Conservation (phyloP, 768 basidiomycete genomes). For the Cystofilobasidium capitatum region DNA sequence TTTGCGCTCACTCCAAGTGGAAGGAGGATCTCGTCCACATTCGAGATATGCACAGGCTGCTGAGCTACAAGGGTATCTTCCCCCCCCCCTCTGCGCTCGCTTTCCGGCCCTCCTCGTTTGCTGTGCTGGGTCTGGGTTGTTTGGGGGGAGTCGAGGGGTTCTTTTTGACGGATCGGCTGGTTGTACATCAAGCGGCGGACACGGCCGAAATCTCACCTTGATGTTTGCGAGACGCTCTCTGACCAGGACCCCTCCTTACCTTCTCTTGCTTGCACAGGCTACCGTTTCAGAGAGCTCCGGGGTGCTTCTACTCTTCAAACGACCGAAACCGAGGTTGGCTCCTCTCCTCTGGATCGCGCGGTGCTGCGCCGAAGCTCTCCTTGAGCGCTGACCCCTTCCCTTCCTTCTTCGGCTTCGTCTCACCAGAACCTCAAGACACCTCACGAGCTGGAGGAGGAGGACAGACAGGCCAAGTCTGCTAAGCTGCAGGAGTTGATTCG, state of each 20-base stretch:
- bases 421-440: conserved; percentile 79
- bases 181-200: no score
- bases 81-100: not conserved
- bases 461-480: conserved; percentile 85
- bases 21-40: conserved; percentile 96
- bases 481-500: conserved; percentile 98
- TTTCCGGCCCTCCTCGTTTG: not conserved
- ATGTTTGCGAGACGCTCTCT: not conserved
- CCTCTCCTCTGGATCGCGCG: no score
- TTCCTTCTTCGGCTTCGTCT: not conserved
- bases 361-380: not conserved
- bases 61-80: conserved; percentile 72
- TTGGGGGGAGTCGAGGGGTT: not conserved
- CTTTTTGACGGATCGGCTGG: not conserved
- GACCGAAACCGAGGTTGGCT: conserved; percentile 42
- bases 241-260: not conserved
- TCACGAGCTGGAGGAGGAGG: conserved; percentile 90
- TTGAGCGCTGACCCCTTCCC: not conserved
- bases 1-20: conserved; percentile 80
- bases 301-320: conserved; percentile 36
- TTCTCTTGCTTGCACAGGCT: conserved; percentile 34
- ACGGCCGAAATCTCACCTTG: no score
- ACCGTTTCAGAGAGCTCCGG: conserved; percentile 43
- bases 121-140: not conserved
- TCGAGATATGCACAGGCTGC: conserved; percentile 87